Evolutionary conservation across 2,329 filamentous ascomycete genomes (phyloP), one percentile per base, ranked within the genome.

Genomic region (Xylaria sp.): DNA sequence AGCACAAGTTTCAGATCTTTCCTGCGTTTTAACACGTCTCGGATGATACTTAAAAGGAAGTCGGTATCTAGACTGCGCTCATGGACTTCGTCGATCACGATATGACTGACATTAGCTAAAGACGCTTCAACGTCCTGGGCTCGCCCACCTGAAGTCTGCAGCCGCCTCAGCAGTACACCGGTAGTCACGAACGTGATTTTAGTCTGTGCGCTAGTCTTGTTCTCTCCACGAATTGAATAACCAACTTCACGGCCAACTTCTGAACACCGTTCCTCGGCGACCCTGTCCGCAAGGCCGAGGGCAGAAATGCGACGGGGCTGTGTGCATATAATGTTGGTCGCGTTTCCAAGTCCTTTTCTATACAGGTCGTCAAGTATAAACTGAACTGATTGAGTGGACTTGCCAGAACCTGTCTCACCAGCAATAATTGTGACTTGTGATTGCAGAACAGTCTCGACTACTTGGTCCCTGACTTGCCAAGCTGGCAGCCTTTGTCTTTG

Each of bases 161-260:
- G 85, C 13, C 94, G 90, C 70, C 96, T 87, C 20, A 99, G 86
- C 46, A 99, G 84, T 2, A 99, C 94, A 88, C 95, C 95, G 10
- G 95, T 98, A 0, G 95, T 99, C 70, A 98, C 93, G 78, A 98
- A 98, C 0, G 93, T 97, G 76, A 98, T 97, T 80, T 92, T 95
- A 0, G 96, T 98, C 54, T 88, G 85, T 18, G 82, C 82, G 68
- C 89, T 91, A 50, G 90, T 86, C 75, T 92, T 94, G 41, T 92
- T 95, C 79, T 98, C 95, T 72, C 95, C 95, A 70, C 95, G 90
- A 74, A 99, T 98, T 7, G 91, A 88, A 78, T 97, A 98, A 6
- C 95, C 95, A 44, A 98, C 90, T 80, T 98, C 95, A 58, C 93
- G 90, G 4, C 96, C 95, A 12, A 98, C 91, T 41, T 82, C 84